Conservation (phyloP, 352 stramenopile species). For the Aphanomyces invadans region DNA sequence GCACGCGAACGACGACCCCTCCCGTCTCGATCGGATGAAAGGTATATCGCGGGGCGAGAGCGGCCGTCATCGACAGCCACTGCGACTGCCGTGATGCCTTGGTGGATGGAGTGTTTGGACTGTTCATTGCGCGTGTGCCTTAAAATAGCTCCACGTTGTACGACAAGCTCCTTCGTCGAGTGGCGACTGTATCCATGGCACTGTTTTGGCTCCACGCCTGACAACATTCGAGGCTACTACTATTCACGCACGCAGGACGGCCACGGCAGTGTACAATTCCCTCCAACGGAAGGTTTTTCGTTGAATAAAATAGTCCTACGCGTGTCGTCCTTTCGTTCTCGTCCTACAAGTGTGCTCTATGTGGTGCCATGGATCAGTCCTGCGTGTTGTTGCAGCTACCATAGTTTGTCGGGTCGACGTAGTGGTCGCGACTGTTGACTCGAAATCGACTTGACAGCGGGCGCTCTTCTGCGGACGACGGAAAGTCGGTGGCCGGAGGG, state of each 20-base stretch:
- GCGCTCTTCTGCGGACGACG: slow-evolving; percentile 5
- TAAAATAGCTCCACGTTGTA: not conserved
- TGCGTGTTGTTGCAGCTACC: slow-evolving; percentile 7
- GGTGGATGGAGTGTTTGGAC: no score
- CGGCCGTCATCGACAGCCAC: not conserved
- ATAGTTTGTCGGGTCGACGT: slow-evolving; percentile 13
- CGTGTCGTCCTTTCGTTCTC: no score
- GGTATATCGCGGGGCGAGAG: not conserved
- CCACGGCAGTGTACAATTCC: no score
- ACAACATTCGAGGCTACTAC: not conserved
- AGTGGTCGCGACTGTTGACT: slow-evolving; percentile 6
- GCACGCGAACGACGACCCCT: not conserved
- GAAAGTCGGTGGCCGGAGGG: slow-evolving; percentile 26
- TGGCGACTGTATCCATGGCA: no score
- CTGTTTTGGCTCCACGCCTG: not conserved
- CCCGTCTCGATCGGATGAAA: not conserved
- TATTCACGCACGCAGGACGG: no score
- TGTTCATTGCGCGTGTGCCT: not conserved
- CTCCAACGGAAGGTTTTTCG: not conserved
- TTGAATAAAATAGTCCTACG: not conserved
- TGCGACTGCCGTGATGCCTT: no score
- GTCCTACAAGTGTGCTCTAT: no score
- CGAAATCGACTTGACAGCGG: not conserved
- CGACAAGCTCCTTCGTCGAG: no score
- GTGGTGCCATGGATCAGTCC: not conserved